A percentile compares a stretch with the other conserved stretches of the same genome.
These are phyloP conservation scores for Starmerella bombicola DNA, from an alignment of 805 yeast species.

Conservation along the genomic window DNA sequence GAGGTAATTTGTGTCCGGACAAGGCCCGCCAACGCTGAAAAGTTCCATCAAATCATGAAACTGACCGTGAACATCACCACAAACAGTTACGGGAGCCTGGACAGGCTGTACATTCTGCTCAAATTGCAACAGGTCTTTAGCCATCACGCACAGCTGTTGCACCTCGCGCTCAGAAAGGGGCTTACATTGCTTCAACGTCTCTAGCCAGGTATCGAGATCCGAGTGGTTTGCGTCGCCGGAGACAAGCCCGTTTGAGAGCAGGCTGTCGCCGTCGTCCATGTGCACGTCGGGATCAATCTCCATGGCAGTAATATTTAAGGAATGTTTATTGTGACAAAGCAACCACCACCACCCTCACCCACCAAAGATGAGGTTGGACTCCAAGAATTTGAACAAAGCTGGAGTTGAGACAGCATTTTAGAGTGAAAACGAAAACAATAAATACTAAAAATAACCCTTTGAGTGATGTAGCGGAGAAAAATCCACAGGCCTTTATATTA, in stretches of 20 bases:
- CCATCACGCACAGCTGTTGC: slow-evolving; percentile 73
- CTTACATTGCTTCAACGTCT: slow-evolving; percentile 65
- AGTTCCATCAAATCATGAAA: slow-evolving; percentile 92
- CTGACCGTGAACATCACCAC: slow-evolving; percentile 97
- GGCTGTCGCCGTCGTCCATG: slow-evolving; percentile 28
- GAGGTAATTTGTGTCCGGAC: slow-evolving; percentile 83
- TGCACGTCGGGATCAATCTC: slow-evolving; percentile 32
- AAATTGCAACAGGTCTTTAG: slow-evolving; percentile 75
- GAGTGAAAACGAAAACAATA: no score
- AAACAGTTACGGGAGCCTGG: slow-evolving; percentile 86
- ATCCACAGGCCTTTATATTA: no score
- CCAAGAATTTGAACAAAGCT: no score
- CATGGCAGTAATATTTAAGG: no score
- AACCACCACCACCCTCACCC: no score
- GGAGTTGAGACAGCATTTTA: no score
- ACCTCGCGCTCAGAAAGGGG: slow-evolving; percentile 77
- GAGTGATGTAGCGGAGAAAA: no score
- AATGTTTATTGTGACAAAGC: no score
- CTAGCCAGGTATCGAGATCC: slow-evolving; percentile 82
- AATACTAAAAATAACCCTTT: no score
- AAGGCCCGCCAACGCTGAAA: slow-evolving; percentile 90
- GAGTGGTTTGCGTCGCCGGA: slow-evolving; percentile 24
- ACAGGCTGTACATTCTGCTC: slow-evolving; percentile 95
- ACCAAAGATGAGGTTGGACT: no score
- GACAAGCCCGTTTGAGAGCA: slow-evolving; percentile 29